Percentiles rank a stretch among this genome's conserved stretches.
phyloP scores from a whole-genome alignment of 345 rosid species.

The Populus ilicifolia region DNA sequence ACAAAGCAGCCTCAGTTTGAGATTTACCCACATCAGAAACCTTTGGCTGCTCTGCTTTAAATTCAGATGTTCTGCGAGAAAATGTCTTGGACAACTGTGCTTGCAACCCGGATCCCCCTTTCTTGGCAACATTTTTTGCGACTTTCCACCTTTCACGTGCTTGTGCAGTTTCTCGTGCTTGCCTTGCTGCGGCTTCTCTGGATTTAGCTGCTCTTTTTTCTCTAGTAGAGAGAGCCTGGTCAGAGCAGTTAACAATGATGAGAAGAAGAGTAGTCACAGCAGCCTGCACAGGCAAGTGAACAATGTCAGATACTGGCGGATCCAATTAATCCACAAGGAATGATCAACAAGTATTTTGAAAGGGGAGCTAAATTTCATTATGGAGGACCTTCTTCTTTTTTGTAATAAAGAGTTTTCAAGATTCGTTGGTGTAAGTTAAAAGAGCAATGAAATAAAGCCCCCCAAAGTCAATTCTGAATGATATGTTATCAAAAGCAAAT shows the following conservation, averaged over 20 bases:
- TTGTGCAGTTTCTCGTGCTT: slow-evolving; percentile 80
- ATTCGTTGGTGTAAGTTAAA: neutral
- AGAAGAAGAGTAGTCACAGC: slow-evolving; percentile 20
- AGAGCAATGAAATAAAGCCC: neutral
- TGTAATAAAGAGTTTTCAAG: neutral
- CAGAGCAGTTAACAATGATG: slow-evolving; percentile 33
- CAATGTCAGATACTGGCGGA: neutral
- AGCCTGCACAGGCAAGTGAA: slow-evolving; percentile 15
- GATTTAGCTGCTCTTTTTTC: slow-evolving; percentile 26
- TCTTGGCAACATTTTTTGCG: slow-evolving; percentile 60
- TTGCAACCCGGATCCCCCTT: slow-evolving; percentile 49
- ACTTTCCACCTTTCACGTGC: slow-evolving; percentile 85
- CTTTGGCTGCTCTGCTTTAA: slow-evolving; percentile 19
- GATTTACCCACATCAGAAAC: slow-evolving; percentile 18
- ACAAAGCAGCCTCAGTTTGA: slow-evolving; percentile 7
- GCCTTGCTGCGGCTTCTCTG: slow-evolving; percentile 63
- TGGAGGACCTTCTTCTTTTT: neutral
- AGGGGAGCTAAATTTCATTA: neutral
- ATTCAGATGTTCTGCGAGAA: slow-evolving; percentile 57
- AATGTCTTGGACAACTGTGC: slow-evolving; percentile 61
- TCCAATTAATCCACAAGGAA: neutral
- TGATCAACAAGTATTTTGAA: neutral
- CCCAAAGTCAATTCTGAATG: too few relatives aligned
- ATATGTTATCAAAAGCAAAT: neutral
- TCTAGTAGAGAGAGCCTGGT: slow-evolving; percentile 29